Conservation (phyloP, 177 flowering plant species). For the Telopea speciosissima region DNA sequence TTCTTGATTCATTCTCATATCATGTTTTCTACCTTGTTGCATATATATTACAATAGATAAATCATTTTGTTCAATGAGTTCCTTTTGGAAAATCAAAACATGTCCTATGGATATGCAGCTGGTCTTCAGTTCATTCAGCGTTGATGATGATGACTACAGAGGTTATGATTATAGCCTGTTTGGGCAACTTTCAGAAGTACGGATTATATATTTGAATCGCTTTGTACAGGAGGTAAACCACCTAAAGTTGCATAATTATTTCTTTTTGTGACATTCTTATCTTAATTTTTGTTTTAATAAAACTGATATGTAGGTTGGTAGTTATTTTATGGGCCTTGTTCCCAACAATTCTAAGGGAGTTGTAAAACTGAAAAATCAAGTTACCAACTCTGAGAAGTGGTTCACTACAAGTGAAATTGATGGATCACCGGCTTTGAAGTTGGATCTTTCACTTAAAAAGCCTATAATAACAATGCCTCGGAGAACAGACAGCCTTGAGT, state of each 20-base stretch:
- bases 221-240: constrained; percentile 84
- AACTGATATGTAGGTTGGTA: constrained; percentile 44
- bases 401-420: constrained; percentile 76
- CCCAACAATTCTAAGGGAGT: constrained; percentile 53
- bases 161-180: constrained; percentile 85
- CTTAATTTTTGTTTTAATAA: constrained; percentile 3
- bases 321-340: constrained; percentile 87
- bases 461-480: constrained; percentile 94
- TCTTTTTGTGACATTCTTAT: neutral
- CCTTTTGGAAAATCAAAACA: constrained; percentile 1
- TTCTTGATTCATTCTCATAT: neutral
- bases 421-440: constrained; percentile 92
- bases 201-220: constrained; percentile 84
- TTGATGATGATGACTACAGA: constrained; percentile 76
- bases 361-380: constrained; percentile 73
- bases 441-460: constrained; percentile 77
- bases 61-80: constrained; percentile 1
- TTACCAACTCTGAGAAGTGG: constrained; percentile 86
- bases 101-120: constrained; percentile 44
- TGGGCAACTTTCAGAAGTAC: constrained; percentile 95
- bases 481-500: constrained; percentile 81
- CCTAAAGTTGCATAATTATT: neutral
- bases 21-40: neutral
- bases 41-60: neutral
- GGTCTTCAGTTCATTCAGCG: constrained; percentile 62